Conservation (phyloP, 495 filamentous ascomycete genomes). For the Talaromyces stipitatus region DNA sequence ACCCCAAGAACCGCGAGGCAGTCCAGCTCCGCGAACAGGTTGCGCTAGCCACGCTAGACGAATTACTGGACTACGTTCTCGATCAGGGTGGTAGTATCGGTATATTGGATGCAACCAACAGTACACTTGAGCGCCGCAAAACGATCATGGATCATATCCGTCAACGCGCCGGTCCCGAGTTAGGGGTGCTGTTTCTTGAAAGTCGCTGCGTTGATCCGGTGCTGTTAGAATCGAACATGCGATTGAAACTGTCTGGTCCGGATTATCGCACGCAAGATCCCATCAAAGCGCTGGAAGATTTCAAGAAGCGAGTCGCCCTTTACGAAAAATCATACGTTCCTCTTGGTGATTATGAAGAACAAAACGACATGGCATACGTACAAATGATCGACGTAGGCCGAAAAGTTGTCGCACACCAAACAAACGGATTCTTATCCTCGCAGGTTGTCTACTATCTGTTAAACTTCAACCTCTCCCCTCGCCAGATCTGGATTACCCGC, state of each 20-base stretch:
- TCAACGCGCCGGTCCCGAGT: conserved; percentile 69
- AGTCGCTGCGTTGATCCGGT: conserved; percentile 77
- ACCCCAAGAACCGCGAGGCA: conserved; percentile 78
- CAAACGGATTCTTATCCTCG: conserved; percentile 82
- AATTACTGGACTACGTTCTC: conserved; percentile 81
- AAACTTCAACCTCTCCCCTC: conserved; percentile 90
- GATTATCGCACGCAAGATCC: conserved; percentile 95
- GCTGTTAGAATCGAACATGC: conserved; percentile 94
- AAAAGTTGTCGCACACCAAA: conserved; percentile 83
- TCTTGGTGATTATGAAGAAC: conserved; percentile 84
- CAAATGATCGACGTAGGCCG: conserved; percentile 96
- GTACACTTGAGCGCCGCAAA: conserved; percentile 77
- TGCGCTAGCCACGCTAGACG: conserved; percentile 85
- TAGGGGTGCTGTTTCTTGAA: conserved; percentile 90
- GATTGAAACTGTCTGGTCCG: conserved; percentile 90
- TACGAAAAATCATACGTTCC: conserved; percentile 92
- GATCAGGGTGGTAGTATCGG: conserved; percentile 81
- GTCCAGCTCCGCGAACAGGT: conserved; percentile 82
- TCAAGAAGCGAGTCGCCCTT: conserved; percentile 85
- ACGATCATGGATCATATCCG: conserved; percentile 77
- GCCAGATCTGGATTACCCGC: conserved; percentile 96
- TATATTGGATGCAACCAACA: conserved; percentile 97
- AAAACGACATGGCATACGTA: conserved; percentile 82
- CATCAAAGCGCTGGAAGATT: conserved; percentile 71
- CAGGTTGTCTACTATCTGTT: conserved; percentile 88